A percentile compares a stretch with the other conserved stretches of the same genome.
Evolutionary conservation across 2,329 filamentous ascomycete species (phyloP).

Genomic region (Fusarium fracticaudum): DNA sequence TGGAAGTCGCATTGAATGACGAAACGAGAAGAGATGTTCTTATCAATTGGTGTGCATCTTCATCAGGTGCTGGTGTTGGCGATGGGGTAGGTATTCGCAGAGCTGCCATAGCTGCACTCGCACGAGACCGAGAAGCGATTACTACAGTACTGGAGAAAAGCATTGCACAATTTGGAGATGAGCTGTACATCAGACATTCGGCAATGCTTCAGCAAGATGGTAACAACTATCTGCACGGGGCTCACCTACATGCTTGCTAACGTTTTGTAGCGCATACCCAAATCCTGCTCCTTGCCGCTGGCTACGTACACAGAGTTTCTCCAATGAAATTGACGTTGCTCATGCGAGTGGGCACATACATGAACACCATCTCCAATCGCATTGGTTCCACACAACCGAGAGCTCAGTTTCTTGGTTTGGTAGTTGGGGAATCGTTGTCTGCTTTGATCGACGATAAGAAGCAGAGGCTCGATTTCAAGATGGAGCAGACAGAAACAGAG

Average conservation of each 20-base stretch:
- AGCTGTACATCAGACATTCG: slow-evolving; percentile 85
- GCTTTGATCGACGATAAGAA: slow-evolving; percentile 72
- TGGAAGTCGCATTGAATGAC: slow-evolving; percentile 58
- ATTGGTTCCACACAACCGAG: slow-evolving; percentile 79
- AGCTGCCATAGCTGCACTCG: slow-evolving; percentile 68
- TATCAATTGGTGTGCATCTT: slow-evolving; percentile 70
- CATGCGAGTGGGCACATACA: slow-evolving; percentile 76
- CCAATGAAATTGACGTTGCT: slow-evolving; percentile 74
- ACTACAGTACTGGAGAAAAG: slow-evolving; percentile 71
- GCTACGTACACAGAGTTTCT: slow-evolving; percentile 75
- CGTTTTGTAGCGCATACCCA: slow-evolving; percentile 77
- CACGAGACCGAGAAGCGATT: slow-evolving; percentile 61
- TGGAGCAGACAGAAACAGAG: slow-evolving; percentile 77
- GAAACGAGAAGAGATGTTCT: slow-evolving; percentile 63
- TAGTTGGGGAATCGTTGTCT: slow-evolving; percentile 79
- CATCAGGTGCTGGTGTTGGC: slow-evolving; percentile 72
- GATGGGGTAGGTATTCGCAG: slow-evolving; percentile 73
- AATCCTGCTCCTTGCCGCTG: slow-evolving; percentile 78
- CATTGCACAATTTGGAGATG: slow-evolving; percentile 81
- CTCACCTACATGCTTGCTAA: slow-evolving; percentile 31
- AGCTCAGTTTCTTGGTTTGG: slow-evolving; percentile 86
- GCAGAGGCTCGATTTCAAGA: slow-evolving; percentile 81
- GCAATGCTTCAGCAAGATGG: slow-evolving; percentile 90
- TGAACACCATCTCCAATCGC: slow-evolving; percentile 85
- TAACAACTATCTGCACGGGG: slow-evolving; percentile 45